Percentiles rank a stretch among this genome's conserved stretches.
These are phyloP conservation scores for Nosema muscidifuracis DNA, from an alignment of 371 early-diverging fungal species.

Conservation along the genomic window DNA sequence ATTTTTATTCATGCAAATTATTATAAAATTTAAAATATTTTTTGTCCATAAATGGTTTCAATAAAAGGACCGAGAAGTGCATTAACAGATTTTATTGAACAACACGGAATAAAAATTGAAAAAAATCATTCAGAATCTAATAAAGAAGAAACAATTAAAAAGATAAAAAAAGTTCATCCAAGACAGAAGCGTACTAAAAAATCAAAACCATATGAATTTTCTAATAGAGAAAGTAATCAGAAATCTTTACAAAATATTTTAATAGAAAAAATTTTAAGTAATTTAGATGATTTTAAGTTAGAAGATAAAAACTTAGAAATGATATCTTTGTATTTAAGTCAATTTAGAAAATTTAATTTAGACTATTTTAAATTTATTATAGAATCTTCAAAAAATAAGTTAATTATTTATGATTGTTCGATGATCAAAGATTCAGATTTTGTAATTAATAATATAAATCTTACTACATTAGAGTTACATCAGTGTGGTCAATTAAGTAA, in stretches of 20 bases:
- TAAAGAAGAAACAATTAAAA: slow-evolving; percentile 2
- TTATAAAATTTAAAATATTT: neutral
- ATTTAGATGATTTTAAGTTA: slow-evolving; percentile 15
- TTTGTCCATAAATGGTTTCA: neutral
- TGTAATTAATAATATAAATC: neutral
- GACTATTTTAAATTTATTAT: slow-evolving; percentile 19
- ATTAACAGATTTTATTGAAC: slow-evolving; percentile 42
- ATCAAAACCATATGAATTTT: slow-evolving; percentile 13
- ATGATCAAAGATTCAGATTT: slow-evolving; percentile 29
- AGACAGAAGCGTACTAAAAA: slow-evolving; percentile 2
- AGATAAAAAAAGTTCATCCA: neutral
- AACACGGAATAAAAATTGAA: slow-evolving; percentile 33
- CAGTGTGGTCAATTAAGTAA: slow-evolving; percentile 38
- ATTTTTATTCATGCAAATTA: no score
- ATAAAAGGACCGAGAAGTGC: slow-evolving; percentile 55
- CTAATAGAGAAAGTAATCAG: neutral
- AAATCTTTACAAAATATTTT: neutral
- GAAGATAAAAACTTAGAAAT: slow-evolving; percentile 2
- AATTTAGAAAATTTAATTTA: slow-evolving; percentile 17
- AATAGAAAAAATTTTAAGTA: neutral
- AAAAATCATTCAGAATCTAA: neutral
- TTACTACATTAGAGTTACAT: slow-evolving; percentile 22
- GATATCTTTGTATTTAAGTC: slow-evolving; percentile 23
- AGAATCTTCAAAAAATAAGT: neutral
- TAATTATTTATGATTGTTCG: slow-evolving; percentile 44